Evolutionary conservation across 257 asterid genomes (phyloP).

Genomic region (Solanum lycopersicoides): DNA sequence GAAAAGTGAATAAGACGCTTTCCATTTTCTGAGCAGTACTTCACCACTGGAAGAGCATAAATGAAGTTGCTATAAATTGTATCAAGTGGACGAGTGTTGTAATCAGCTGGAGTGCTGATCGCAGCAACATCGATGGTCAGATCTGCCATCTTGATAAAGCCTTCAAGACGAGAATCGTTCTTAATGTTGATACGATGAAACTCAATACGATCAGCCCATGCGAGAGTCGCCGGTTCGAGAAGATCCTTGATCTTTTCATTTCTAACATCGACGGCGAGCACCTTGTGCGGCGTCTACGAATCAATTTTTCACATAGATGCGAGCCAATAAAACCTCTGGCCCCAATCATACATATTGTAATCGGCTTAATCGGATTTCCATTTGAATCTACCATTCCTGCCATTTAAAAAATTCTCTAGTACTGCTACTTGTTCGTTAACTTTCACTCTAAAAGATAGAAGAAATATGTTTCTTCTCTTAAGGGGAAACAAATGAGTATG

Average conservation of each 20-base stretch:
- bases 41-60: constrained; percentile 90
- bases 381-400: constrained; percentile 88
- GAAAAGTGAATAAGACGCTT: constrained; percentile 93
- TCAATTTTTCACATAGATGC: constrained; percentile 82
- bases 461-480: not conserved
- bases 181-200: constrained; percentile 89
- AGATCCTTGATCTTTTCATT: constrained; percentile 82
- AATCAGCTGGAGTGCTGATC: constrained; percentile 93
- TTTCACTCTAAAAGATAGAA: not conserved
- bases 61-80: constrained; percentile 88
- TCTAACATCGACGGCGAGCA: constrained; percentile 80
- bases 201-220: constrained; percentile 70
- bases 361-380: constrained; percentile 60
- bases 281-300: constrained; percentile 72
- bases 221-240: constrained; percentile 48
- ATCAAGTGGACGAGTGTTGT: constrained; percentile 86
- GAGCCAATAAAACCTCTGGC: constrained; percentile 98
- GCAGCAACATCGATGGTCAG: constrained; percentile 87
- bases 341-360: constrained; percentile 89
- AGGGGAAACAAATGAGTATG: not conserved
- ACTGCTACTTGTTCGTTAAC: not conserved
- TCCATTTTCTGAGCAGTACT: constrained; percentile 79
- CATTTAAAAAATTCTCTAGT: constrained; percentile 20
- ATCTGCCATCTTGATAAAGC: constrained; percentile 94
- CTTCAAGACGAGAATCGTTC: constrained; percentile 95